A percentile compares a stretch with the other conserved stretches of the same genome.
These are phyloP conservation scores for Malus hybrid DNA, from an alignment of 331 rosid species.

Conservation along the genomic window DNA sequence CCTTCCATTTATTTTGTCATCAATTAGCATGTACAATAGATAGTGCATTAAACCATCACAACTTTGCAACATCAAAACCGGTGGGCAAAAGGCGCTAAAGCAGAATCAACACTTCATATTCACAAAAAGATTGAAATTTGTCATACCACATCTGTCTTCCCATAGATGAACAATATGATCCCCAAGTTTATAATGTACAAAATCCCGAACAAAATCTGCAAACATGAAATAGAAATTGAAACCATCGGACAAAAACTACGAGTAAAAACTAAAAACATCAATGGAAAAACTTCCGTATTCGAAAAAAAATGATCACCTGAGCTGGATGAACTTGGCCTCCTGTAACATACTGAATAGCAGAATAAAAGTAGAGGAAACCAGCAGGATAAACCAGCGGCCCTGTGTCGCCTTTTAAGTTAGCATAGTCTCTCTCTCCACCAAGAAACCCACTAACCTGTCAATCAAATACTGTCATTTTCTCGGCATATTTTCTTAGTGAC, in stretches of 20 bases:
- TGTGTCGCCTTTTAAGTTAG: constrained; percentile 82
- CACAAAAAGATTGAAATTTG: neutral
- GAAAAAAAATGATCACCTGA: constrained; percentile 38
- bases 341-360: constrained; percentile 57
- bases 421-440: constrained; percentile 79
- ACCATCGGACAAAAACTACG: neutral
- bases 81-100: neutral
- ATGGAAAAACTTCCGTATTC: neutral
- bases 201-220: constrained; percentile 76
- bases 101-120: neutral
- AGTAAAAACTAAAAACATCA: neutral
- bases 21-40: neutral
- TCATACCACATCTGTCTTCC: constrained; percentile 69
- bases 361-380: constrained; percentile 71
- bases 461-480: neutral
- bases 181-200: constrained; percentile 69
- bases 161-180: constrained; percentile 53
- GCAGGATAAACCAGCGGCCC: constrained; percentile 97
- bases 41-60: neutral
- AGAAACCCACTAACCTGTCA: constrained; percentile 61
- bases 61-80: neutral
- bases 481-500: too few relatives aligned
- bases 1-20: neutral
- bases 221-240: neutral
- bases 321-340: constrained; percentile 70